phyloP scores from a whole-genome alignment of 1,284 basidiomycete genomes.

The Ganoderma resinaceum region DNA sequence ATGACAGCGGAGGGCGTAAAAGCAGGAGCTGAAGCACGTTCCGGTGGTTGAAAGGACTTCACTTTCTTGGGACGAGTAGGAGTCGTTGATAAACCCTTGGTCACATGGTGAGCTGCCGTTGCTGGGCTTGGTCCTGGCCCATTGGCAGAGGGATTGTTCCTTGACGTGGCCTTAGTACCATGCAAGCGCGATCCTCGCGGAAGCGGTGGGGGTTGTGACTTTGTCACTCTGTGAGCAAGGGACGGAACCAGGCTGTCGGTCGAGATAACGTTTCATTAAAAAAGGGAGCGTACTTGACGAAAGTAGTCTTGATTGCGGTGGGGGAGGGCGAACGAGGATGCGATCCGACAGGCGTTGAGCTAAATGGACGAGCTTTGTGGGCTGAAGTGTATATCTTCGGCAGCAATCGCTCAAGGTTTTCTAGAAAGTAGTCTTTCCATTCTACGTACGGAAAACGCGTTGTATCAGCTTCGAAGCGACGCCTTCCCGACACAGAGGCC shows the following conservation, averaged over 20 bases:
- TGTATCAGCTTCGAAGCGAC: neutral
- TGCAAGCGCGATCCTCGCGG: neutral
- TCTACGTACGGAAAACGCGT: neutral
- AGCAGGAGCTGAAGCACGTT: neutral
- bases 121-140: neutral
- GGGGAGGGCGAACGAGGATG: neutral
- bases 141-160: neutral
- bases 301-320: neutral
- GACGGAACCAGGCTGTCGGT: neutral
- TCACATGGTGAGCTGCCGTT: neutral
- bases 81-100: neutral
- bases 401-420: neutral
- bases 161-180: neutral
- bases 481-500: too few relatives aligned
- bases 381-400: neutral
- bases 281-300: neutral
- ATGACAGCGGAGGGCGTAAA: neutral
- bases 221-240: neutral
- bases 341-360: neutral
- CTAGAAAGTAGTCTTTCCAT: conserved; percentile 4
- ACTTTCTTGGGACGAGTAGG: neutral
- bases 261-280: too few relatives aligned
- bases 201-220: neutral
- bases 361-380: neutral
- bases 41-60: neutral